phyloP scores from a whole-genome alignment of 192 early-diverging fungal genomes.

The Phycomyces nitens region DNA sequence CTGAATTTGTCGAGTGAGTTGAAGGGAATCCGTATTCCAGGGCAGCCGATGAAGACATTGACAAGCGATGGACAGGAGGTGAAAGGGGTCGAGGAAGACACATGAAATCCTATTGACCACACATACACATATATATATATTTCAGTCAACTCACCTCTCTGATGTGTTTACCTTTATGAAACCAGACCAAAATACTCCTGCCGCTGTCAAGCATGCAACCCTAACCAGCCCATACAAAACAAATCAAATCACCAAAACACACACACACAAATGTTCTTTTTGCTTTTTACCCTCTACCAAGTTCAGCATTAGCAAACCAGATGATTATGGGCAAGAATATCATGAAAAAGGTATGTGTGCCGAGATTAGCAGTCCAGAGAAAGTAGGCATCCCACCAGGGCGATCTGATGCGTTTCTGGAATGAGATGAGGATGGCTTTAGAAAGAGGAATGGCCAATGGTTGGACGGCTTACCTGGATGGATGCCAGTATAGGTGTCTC shows the following conservation, averaged over 20 bases:
- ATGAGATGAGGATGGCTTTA: background rate
- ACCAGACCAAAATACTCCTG: constrained; percentile 57
- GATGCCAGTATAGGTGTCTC: constrained; percentile 46
- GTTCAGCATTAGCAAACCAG: constrained; percentile 69
- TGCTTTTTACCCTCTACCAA: constrained; percentile 50
- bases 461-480: constrained; percentile 44
- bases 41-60: constrained; percentile 60
- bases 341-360: constrained; percentile 88
- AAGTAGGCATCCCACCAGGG: constrained; percentile 63
- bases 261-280: background rate
- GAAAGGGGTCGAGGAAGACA: constrained; percentile 81
- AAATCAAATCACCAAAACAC: background rate
- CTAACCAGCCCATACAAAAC: background rate
- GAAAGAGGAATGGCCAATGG: background rate
- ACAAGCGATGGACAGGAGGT: constrained; percentile 72
- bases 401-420: constrained; percentile 41
- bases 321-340: constrained; percentile 75
- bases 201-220: constrained; percentile 35
- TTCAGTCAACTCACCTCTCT: background rate
- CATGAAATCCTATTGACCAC: constrained; percentile 66
- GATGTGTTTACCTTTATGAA: constrained; percentile 49
- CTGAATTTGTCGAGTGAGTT: constrained; percentile 81
- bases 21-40: constrained; percentile 92
- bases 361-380: constrained; percentile 69
- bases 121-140: background rate